Evolutionary conservation across 2,329 filamentous ascomycete genomes (phyloP), one percentile per base, ranked within the genome.

Genomic region (Dactylellina cionopaga): DNA sequence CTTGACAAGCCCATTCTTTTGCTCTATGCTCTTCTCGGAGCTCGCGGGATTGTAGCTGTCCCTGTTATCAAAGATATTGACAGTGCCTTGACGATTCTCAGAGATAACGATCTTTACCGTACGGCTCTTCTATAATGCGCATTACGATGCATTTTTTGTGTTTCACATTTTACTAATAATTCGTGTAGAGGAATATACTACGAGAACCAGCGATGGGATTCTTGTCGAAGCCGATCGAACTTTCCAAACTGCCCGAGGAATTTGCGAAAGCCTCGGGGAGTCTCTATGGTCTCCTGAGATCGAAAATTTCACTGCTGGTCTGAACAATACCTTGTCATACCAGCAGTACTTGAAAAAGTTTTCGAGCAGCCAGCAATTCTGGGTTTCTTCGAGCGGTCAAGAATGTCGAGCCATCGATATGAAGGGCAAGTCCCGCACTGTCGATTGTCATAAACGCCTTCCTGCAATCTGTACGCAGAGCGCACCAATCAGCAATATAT

Each of bases 391-490:
- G 13, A 11, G 29, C 7, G 37, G 39, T 13, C 13, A 6, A 22
- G n/a, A 22, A n/a, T 65, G 60, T 24, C 47, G 29, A 47, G 76
- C 78, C 0, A 76, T 82, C 27, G 77, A 78, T 19, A 69, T 68
- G 17, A 68, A 74, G 11, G 80, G 80, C 5, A 33, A 27, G 17
- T 52, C 79, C n/a, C 74, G 76, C 1, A 27, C 59, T 3, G 52
- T 68, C 24, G 49, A 63, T 37, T 63, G 60, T 62, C 25, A 39
- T 74, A 17, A 59, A 66, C 31, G 65, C 31, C 76, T 82, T 2
- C 79, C 79, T 1, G 81, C 79, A 0, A 64, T 84, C 22, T 83
- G 82, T 70, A 81, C 81, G 1, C 81, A 83, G 64, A 79, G 80
- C 2, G 82, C 82, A 1, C 81, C 82, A 0, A 82, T 81, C 64